These are phyloP conservation scores for Annulohypoxylon truncatum DNA, from an alignment of 2,329 filamentous ascomycete genomes.

Conservation along the genomic window DNA sequence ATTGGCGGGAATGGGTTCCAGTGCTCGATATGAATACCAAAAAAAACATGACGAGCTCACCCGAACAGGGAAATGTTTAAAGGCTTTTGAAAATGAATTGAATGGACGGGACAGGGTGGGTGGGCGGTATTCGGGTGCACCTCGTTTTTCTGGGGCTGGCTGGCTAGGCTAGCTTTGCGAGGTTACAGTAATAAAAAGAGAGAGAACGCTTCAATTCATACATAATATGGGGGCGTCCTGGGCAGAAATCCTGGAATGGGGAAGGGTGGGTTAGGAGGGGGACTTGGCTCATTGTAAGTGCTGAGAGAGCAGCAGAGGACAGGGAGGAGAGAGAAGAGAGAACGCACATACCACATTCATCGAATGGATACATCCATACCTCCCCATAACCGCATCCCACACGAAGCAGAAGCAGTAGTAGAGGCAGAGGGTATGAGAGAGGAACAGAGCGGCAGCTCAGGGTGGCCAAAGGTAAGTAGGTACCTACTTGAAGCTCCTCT, in stretches of 20 bases:
- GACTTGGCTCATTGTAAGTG: constrained; percentile 13
- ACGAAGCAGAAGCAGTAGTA: neutral
- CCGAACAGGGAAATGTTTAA: constrained; percentile 40
- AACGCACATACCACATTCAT: constrained; percentile 20
- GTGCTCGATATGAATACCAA: constrained; percentile 40
- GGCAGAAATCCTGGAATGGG: constrained; percentile 35
- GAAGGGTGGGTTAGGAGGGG: constrained; percentile 23
- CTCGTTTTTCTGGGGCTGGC: constrained; percentile 39
- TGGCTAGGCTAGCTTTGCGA: constrained; percentile 40
- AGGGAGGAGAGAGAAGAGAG: neutral
- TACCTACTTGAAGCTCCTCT: constrained; percentile 12
- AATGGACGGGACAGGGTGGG: constrained; percentile 37
- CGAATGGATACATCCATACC: neutral
- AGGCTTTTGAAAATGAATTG: constrained; percentile 38
- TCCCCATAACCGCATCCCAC: neutral
- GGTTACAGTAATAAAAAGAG: constrained; percentile 39
- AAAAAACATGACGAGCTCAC: constrained; percentile 41
- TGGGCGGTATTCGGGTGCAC: constrained; percentile 35
- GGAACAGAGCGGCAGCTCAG: constrained; percentile 16
- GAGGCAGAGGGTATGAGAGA: constrained; percentile 4
- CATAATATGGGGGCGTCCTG: constrained; percentile 32
- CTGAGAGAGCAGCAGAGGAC: neutral
- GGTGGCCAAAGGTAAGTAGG: constrained; percentile 10
- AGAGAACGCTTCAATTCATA: constrained; percentile 34
- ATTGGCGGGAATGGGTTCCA: constrained; percentile 38